These are phyloP conservation scores for Tribonema minus DNA, from an alignment of 108 stramenopile species.

Conservation along the genomic window DNA sequence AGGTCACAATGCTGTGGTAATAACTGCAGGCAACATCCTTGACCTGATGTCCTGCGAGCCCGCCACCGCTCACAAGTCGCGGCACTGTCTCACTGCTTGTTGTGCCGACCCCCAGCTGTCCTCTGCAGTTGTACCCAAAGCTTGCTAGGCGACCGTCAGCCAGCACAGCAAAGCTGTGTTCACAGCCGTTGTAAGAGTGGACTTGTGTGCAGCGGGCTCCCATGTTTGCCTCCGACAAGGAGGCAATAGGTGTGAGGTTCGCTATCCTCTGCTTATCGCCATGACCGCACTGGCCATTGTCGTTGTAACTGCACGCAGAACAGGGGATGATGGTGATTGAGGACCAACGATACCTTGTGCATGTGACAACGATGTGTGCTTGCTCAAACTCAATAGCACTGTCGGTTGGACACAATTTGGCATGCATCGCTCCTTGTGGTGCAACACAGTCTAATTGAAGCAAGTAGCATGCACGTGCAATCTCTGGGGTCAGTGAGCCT, in stretches of 20 bases:
- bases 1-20: slow-evolving; percentile 55
- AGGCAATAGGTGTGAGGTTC: slow-evolving; percentile 16
- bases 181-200: slow-evolving; percentile 62
- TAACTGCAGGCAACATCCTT: slow-evolving; percentile 52
- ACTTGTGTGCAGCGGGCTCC: slow-evolving; percentile 17
- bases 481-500: no score
- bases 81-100: slow-evolving; percentile 49
- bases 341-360: no score
- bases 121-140: slow-evolving; percentile 61
- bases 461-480: no score
- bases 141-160: slow-evolving; percentile 48
- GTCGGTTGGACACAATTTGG: no score
- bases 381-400: no score
- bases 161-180: slow-evolving; percentile 55
- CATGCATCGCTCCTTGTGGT: no score
- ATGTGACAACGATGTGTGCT: no score
- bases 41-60: slow-evolving; percentile 35
- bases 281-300: slow-evolving; percentile 63
- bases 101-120: slow-evolving; percentile 50
- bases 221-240: not conserved
- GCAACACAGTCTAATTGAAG: no score
- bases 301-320: no score
- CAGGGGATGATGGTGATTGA: no score
- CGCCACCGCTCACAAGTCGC: slow-evolving; percentile 44
- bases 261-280: slow-evolving; percentile 54